phyloP scores from a whole-genome alignment of 1,139 yeast genomes.

The Pichia sp. region DNA sequence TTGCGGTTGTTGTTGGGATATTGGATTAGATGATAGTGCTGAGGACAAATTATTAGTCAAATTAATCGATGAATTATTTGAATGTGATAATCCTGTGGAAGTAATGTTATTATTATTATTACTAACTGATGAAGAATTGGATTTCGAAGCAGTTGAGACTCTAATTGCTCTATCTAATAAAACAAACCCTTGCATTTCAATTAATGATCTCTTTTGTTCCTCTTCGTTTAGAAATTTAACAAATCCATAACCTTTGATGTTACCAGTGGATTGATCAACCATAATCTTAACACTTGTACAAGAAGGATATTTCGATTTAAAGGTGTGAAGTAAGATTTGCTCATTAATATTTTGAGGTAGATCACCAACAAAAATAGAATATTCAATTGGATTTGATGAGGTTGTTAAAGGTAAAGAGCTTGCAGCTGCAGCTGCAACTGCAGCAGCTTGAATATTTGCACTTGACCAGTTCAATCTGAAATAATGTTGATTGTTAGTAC shows the following conservation, averaged over 20 bases:
- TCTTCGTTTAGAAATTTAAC: slow-evolving; percentile 58
- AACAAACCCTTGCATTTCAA: slow-evolving; percentile 70
- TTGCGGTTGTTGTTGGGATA: background rate
- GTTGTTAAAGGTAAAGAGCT: slow-evolving; percentile 10
- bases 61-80: background rate
- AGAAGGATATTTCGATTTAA: slow-evolving; percentile 55
- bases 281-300: slow-evolving; percentile 64
- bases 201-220: slow-evolving; percentile 58
- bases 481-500: slow-evolving; percentile 44
- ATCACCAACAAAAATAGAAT: slow-evolving; percentile 72
- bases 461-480: slow-evolving; percentile 72
- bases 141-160: slow-evolving; percentile 63
- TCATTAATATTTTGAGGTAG: slow-evolving; percentile 68
- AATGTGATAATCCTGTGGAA: background rate
- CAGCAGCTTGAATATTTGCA: slow-evolving; percentile 29
- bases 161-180: slow-evolving; percentile 70
- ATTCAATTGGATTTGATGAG: slow-evolving; percentile 32
- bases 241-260: slow-evolving; percentile 71
- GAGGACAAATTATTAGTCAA: background rate
- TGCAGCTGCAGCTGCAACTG: slow-evolving; percentile 15
- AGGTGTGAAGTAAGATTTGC: slow-evolving; percentile 58
- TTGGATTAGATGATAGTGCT: background rate
- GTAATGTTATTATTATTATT: background rate
- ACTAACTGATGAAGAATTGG: slow-evolving; percentile 10
- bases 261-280: slow-evolving; percentile 70